Evolutionary conservation across 176 grass and related monocot genomes (phyloP).

Genomic region (Tuctoria greenei): DNA sequence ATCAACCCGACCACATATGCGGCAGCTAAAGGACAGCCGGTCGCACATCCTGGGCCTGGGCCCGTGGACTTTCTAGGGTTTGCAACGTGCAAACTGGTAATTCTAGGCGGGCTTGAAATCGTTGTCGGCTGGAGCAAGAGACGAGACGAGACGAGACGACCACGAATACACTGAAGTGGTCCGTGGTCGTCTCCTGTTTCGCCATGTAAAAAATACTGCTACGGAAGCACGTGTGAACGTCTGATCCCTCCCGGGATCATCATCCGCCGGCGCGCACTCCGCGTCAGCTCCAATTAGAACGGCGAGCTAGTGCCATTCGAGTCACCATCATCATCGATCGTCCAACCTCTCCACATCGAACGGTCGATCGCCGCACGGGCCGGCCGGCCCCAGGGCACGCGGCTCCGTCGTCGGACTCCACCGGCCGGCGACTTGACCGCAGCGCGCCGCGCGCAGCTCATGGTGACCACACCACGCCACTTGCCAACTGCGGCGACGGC

Average conservation of each 20-base stretch:
- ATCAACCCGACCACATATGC: not conserved
- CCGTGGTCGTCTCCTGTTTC: not conserved
- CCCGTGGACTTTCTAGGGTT: conserved; percentile 8
- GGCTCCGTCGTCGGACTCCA: not conserved
- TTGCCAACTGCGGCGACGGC: not conserved
- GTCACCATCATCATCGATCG: not conserved
- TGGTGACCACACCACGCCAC: not conserved
- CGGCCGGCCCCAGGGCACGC: not conserved
- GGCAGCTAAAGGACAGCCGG: not conserved
- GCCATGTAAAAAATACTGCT: not conserved
- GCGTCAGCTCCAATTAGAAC: not conserved
- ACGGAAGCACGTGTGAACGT: not conserved
- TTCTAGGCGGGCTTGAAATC: conserved; percentile 22
- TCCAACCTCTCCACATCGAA: not conserved
- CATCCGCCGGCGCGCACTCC: not conserved
- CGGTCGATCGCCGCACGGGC: not conserved
- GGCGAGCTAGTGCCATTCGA: not conserved
- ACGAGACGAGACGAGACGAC: too few relatives aligned
- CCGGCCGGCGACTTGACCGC: conserved; percentile 3
- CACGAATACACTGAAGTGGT: not conserved
- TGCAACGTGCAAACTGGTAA: conserved; percentile 24
- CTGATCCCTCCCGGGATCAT: not conserved
- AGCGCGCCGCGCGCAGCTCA: not conserved
- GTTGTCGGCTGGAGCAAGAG: not conserved
- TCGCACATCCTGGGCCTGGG: not conserved